Percentiles rank a stretch among this genome's conserved stretches.
Evolutionary conservation across 2,329 filamentous ascomycete genomes (phyloP).

Genomic region (Apiospora rasikravindrae): DNA sequence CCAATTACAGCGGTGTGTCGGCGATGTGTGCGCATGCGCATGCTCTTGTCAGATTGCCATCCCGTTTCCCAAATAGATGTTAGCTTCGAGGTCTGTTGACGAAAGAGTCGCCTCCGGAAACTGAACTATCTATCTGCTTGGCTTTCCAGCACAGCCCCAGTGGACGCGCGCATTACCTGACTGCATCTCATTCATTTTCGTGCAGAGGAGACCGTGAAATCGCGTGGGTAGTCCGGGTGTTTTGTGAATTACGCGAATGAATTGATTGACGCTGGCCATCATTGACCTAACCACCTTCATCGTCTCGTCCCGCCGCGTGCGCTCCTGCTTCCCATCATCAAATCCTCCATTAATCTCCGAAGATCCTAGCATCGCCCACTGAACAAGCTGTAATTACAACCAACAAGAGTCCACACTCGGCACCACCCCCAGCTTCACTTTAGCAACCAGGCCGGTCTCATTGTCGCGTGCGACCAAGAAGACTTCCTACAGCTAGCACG

Average conservation of each 20-base stretch:
- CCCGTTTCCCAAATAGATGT: background rate
- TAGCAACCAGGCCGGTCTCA: background rate
- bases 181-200: conserved; percentile 6
- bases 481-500: background rate
- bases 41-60: conserved; percentile 2
- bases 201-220: background rate
- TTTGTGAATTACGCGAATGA: background rate
- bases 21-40: background rate
- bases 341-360: conserved; percentile 13
- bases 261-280: background rate
- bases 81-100: background rate
- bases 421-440: background rate
- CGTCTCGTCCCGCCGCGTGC: background rate
- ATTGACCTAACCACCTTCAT: background rate
- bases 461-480: conserved; percentile 12
- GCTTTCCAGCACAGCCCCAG: conserved; percentile 22
- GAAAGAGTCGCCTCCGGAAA: background rate
- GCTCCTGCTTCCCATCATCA: background rate
- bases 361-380: background rate
- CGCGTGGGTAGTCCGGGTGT: background rate
- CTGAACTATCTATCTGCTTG: conserved; percentile 11
- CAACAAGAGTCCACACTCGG: background rate
- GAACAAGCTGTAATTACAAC: conserved; percentile 5
- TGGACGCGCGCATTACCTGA: conserved; percentile 17
- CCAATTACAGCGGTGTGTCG: background rate